Percentiles rank a stretch among this genome's conserved stretches.
Evolutionary conservation across 1,284 basidiomycete genomes (phyloP).

Genomic region (Rhodotorula sp.): DNA sequence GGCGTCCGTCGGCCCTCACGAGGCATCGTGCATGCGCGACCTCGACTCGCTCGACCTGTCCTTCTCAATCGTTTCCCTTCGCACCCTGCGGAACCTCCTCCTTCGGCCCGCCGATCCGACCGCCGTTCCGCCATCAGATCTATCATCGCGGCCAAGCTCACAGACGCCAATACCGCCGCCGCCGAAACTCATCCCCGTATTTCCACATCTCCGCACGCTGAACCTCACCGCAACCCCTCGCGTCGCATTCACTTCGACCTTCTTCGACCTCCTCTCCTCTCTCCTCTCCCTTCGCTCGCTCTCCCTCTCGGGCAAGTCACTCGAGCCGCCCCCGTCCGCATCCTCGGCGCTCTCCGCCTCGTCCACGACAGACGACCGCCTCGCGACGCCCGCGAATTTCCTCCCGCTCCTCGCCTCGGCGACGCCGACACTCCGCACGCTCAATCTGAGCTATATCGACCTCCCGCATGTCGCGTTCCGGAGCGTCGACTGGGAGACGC

Average conservation of each 20-base stretch:
- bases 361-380: not conserved
- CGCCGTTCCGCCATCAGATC: not conserved
- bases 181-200: constrained; percentile 12
- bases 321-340: not conserved
- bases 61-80: constrained; percentile 21
- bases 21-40: not conserved
- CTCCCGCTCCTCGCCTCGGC: constrained; percentile 20
- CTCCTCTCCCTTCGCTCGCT: constrained; percentile 24
- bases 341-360: no score
- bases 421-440: constrained; percentile 14
- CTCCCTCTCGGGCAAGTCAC: constrained; percentile 19
- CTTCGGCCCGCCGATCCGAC: not conserved
- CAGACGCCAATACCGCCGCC: not conserved
- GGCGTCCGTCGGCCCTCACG: not conserved
- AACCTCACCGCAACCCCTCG: constrained; percentile 19
- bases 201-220: constrained; percentile 22
- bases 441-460: constrained; percentile 26
- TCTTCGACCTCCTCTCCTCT: constrained; percentile 22
- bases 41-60: constrained; percentile 20
- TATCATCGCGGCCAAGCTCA: not conserved
- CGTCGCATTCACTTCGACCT: constrained; percentile 5
- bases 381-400: constrained; percentile 7
- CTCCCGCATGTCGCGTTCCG: not conserved
- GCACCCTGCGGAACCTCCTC: constrained; percentile 15
- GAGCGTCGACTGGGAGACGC: constrained; percentile 24